These are phyloP conservation scores for Sechiopsis laciniata DNA, from an alignment of 306 rosid genomes.

Conservation along the genomic window DNA sequence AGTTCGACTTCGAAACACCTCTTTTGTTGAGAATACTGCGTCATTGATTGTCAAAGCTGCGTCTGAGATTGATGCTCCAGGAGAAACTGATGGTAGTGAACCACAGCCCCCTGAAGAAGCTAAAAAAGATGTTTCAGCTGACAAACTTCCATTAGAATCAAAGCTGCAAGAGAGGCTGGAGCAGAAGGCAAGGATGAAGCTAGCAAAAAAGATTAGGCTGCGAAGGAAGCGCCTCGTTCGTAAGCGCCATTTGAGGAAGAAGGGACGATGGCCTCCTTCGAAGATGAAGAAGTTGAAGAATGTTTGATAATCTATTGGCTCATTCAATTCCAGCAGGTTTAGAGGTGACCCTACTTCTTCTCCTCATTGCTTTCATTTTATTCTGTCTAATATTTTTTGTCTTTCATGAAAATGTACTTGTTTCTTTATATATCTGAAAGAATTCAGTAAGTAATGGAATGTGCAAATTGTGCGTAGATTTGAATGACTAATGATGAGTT, in stretches of 20 bases:
- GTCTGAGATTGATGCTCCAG: constrained; percentile 29
- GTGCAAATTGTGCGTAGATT: constrained; percentile 2
- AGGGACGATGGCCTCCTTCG: constrained; percentile 94
- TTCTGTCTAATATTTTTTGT: background rate
- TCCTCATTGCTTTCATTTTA: background rate
- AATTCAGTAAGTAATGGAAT: background rate
- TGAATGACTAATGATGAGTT: background rate
- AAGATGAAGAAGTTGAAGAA: constrained; percentile 84
- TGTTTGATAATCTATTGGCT: constrained; percentile 53
- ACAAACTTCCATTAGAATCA: constrained; percentile 80
- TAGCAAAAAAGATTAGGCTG: constrained; percentile 81
- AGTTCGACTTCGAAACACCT: constrained; percentile 32
- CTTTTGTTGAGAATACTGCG: background rate
- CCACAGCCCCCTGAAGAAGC: constrained; percentile 26
- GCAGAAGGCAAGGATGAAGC: constrained; percentile 64
- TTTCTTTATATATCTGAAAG: constrained; percentile 9
- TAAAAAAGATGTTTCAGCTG: constrained; percentile 26
- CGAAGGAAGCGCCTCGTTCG: constrained; percentile 68
- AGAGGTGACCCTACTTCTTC: constrained; percentile 27
- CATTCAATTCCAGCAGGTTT: constrained; percentile 34
- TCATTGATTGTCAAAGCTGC: constrained; percentile 34
- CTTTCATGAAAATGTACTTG: constrained; percentile 10
- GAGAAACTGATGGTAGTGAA: constrained; percentile 24
- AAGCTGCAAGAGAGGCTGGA: constrained; percentile 66
- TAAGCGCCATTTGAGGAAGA: constrained; percentile 77